Percentiles rank a stretch among this genome's conserved stretches.
These are phyloP conservation scores for Paraphaeosphaeria sporulosa DNA, from an alignment of 2,329 filamentous ascomycete species.

Conservation along the genomic window DNA sequence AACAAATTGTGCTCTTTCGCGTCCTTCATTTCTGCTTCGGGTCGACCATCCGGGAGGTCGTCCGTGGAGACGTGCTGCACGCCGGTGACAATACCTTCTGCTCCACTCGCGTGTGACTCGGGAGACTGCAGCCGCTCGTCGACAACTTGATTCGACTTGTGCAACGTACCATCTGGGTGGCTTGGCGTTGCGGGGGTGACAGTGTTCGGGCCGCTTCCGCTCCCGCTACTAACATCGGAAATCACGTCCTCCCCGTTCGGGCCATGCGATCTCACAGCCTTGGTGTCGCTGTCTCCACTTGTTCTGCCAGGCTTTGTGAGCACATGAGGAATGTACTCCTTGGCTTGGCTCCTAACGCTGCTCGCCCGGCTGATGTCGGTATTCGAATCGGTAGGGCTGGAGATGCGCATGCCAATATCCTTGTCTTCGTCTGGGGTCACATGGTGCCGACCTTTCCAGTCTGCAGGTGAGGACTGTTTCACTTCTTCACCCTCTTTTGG, in stretches of 20 bases:
- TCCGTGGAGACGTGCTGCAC: constrained; percentile 47
- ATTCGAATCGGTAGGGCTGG: constrained; percentile 65
- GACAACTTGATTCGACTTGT: constrained; percentile 11
- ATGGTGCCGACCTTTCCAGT: constrained; percentile 72
- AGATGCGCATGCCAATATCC: constrained; percentile 72
- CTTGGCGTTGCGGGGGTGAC: constrained; percentile 25
- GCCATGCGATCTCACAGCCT: constrained; percentile 51
- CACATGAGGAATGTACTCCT: constrained; percentile 28
- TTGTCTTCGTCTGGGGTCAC: constrained; percentile 61
- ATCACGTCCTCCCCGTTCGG: constrained; percentile 43
- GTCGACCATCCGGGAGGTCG: constrained; percentile 53
- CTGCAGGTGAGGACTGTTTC: constrained; percentile 71
- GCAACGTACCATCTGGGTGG: constrained; percentile 24
- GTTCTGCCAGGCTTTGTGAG: constrained; percentile 35
- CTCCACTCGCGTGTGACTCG: constrained; percentile 30
- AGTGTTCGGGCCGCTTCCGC: constrained; percentile 24
- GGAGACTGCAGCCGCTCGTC: constrained; percentile 21
- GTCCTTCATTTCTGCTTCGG: constrained; percentile 50
- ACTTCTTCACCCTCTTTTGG: constrained; percentile 73
- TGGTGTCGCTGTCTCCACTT: constrained; percentile 47
- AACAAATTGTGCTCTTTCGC: constrained; percentile 44
- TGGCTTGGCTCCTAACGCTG: constrained; percentile 63
- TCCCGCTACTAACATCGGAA: constrained; percentile 35
- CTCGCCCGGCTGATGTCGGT: constrained; percentile 75
- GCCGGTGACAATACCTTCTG: constrained; percentile 33